These are phyloP conservation scores for Hyaloscypha bicolor DNA, from an alignment of 495 filamentous ascomycete genomes.

Conservation along the genomic window DNA sequence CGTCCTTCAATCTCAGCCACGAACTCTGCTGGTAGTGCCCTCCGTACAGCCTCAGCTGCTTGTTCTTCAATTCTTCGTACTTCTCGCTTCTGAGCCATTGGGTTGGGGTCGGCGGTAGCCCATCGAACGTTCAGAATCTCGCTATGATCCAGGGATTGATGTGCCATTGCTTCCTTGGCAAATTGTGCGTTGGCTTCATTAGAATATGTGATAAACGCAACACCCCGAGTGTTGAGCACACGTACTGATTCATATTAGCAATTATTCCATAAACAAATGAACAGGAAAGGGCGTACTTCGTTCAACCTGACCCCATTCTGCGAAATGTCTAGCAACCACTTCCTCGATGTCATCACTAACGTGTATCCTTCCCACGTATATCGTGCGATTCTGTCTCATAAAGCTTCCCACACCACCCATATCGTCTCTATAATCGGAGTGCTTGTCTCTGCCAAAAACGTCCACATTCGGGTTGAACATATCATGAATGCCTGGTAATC, in stretches of 20 bases:
- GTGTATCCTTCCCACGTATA: conserved; percentile 92
- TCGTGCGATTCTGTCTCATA: conserved; percentile 85
- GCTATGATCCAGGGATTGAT: conserved; percentile 81
- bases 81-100: conserved; percentile 90
- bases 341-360: conserved; percentile 98
- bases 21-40: conserved; percentile 88
- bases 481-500: conserved; percentile 80
- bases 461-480: conserved; percentile 89
- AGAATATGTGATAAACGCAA: conserved; percentile 87
- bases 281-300: conserved; percentile 48
- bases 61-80: conserved; percentile 91
- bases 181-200: conserved; percentile 89
- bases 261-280: background rate
- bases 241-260: conserved; percentile 48
- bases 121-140: conserved; percentile 96
- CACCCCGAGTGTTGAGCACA: conserved; percentile 88
- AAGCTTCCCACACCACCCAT: conserved; percentile 96
- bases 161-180: conserved; percentile 87
- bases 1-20: conserved; percentile 93
- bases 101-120: conserved; percentile 97
- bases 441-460: conserved; percentile 89
- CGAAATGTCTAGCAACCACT: conserved; percentile 89
- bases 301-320: conserved; percentile 92
- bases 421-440: conserved; percentile 86
- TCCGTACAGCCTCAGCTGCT: conserved; percentile 92